A percentile compares a stretch with the other conserved stretches of the same genome.
Evolutionary conservation across 768 basidiomycete genomes (phyloP).

Genomic region (Imleria badia): DNA sequence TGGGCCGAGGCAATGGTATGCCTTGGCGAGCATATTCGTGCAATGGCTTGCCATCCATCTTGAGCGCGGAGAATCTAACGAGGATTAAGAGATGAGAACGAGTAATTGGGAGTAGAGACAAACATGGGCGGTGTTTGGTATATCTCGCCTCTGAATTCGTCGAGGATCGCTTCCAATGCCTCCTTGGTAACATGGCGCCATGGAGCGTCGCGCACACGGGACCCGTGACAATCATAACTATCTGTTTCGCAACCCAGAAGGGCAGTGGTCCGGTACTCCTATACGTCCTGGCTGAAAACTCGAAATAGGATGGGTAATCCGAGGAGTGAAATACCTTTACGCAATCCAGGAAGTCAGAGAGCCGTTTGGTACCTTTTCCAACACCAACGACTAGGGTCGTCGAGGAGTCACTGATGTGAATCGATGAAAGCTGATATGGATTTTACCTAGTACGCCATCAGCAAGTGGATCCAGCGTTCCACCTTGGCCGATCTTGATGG

Average conservation of each 20-base stretch:
- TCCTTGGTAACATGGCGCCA: slow-evolving; percentile 85
- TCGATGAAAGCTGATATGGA: not conserved
- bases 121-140: slow-evolving; percentile 92
- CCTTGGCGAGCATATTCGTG: slow-evolving; percentile 95
- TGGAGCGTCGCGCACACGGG: slow-evolving; percentile 69
- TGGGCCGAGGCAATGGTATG: slow-evolving; percentile 91
- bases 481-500: slow-evolving; percentile 86
- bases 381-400: slow-evolving; percentile 73
- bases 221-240: slow-evolving; percentile 89
- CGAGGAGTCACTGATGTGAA: slow-evolving; percentile 1
- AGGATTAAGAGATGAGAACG: slow-evolving; percentile 5
- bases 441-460: slow-evolving; percentile 86
- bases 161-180: slow-evolving; percentile 65
- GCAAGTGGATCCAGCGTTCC: slow-evolving; percentile 97
- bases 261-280: slow-evolving; percentile 93
- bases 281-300: slow-evolving; percentile 16
- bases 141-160: slow-evolving; percentile 82
- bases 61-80: slow-evolving; percentile 90
- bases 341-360: slow-evolving; percentile 82
- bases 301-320: not conserved
- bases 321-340: slow-evolving; percentile 62
- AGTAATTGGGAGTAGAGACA: slow-evolving; percentile 14
- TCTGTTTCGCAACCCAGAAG: slow-evolving; percentile 94
- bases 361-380: slow-evolving; percentile 85
- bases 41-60: slow-evolving; percentile 95